Evolutionary conservation across 2,329 filamentous ascomycete genomes (phyloP).

Genomic region (Fusarium humuli): DNA sequence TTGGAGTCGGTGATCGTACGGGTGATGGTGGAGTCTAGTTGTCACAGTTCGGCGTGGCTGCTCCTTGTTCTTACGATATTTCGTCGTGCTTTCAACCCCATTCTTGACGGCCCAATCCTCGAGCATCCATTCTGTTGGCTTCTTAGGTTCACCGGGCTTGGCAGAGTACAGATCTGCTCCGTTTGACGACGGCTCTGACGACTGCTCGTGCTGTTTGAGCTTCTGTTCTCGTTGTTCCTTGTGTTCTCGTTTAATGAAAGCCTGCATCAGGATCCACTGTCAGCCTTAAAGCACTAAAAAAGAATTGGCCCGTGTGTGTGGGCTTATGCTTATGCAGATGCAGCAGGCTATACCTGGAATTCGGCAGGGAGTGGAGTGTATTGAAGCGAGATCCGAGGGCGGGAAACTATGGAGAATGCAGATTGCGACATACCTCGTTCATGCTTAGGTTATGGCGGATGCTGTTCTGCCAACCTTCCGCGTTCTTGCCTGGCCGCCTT

Average conservation of each 20-base stretch:
- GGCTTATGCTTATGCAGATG: conserved; percentile 21
- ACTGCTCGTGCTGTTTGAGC: conserved; percentile 5
- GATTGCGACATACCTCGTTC: conserved; percentile 76
- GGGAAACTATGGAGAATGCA: conserved; percentile 23
- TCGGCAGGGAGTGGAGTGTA: conserved; percentile 9
- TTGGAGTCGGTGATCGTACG: conserved; percentile 35
- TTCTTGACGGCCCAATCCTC: conserved; percentile 74
- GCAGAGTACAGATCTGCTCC: conserved; percentile 11
- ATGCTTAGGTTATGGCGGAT: conserved; percentile 96
- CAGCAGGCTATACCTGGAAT: conserved; percentile 13
- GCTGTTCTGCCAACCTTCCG: conserved; percentile 91
- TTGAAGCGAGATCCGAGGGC: conserved; percentile 25
- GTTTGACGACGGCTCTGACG: conserved; percentile 42
- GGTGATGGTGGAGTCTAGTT: conserved; percentile 26
- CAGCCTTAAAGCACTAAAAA: conserved; percentile 24
- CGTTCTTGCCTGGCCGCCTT: conserved; percentile 35
- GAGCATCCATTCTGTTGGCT: conserved; percentile 81
- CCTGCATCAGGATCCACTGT: conserved; percentile 46
- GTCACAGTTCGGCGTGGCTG: conserved; percentile 44
- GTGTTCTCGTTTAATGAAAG: conserved; percentile 56
- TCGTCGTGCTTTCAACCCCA: conserved; percentile 87
- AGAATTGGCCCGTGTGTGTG: conserved; percentile 26
- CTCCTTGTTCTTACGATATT: conserved; percentile 69
- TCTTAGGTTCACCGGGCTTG: conserved; percentile 62
- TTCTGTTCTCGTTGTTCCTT: conserved; percentile 17